phyloP scores from a whole-genome alignment of 2,329 filamentous ascomycete species.

The Colletotrichum sp. region DNA sequence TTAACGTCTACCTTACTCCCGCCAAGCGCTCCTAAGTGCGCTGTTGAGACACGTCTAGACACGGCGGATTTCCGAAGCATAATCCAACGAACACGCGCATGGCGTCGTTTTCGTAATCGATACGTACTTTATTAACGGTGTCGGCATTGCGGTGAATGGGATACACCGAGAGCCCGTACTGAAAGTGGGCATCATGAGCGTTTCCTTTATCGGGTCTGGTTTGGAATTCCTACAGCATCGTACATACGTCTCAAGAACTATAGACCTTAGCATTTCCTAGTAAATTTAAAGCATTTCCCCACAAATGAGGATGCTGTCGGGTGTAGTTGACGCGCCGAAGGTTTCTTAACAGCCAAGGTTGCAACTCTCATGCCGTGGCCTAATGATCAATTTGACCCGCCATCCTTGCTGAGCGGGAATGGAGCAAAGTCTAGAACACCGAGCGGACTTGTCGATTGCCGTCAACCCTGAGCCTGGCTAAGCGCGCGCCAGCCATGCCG shows the following conservation, averaged over 20 bases:
- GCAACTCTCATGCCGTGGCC: not conserved
- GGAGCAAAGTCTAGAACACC: fast-evolving
- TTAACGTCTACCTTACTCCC: slow-evolving; percentile 11
- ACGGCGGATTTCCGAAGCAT: not conserved
- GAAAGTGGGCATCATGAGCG: not conserved
- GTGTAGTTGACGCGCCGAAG: fast-evolving
- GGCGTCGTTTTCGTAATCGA: not conserved
- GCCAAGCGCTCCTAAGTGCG: not conserved
- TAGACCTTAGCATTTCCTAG: not conserved
- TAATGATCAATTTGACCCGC: not conserved
- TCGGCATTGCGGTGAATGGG: not conserved
- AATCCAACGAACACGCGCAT: not conserved
- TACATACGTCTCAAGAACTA: not conserved
- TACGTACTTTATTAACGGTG: not conserved
- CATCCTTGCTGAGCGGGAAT: not conserved
- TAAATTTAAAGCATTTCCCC: not conserved
- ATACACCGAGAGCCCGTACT: not conserved
- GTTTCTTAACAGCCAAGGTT: not conserved
- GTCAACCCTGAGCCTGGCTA: not conserved
- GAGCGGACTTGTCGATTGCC: not conserved
- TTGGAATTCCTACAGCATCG: not conserved
- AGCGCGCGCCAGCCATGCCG: not conserved
- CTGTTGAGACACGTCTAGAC: not conserved
- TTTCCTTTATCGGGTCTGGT: not conserved
- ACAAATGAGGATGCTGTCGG: not conserved